Conservation (phyloP, 2,329 filamentous ascomycete genomes). For the Ophiostoma ulmi region DNA sequence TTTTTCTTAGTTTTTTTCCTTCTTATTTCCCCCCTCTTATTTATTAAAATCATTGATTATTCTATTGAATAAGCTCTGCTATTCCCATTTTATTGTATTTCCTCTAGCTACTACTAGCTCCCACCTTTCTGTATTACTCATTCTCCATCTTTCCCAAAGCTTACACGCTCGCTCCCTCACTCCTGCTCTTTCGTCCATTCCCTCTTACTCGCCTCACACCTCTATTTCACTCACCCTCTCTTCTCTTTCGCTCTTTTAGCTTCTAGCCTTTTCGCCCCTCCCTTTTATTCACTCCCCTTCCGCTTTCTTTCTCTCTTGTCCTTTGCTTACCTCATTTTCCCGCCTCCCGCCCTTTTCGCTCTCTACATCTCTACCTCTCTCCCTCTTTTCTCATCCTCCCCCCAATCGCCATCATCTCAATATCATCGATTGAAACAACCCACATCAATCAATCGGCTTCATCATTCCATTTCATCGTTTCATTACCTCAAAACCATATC, state of each 20-base stretch:
- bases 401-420: neutral
- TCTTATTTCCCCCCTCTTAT: neutral
- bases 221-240: neutral
- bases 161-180: neutral
- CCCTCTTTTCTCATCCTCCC: neutral
- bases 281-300: neutral
- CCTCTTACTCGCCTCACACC: neutral
- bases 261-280: neutral
- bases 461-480: neutral
- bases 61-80: neutral
- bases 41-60: neutral
- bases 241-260: neutral
- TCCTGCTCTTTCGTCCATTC: neutral
- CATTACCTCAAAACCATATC: neutral
- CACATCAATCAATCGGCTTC: neutral
- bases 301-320: neutral
- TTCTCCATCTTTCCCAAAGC: slow-evolving; percentile 9
- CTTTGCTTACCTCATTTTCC: neutral
- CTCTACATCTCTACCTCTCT: slow-evolving; percentile 6
- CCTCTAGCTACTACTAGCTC: neutral
- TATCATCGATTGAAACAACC: neutral
- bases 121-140: neutral
- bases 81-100: neutral
- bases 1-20: neutral
- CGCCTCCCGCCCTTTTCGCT: neutral